These are phyloP conservation scores for Ensete glaucum DNA, from an alignment of 176 grass and related monocot genomes.

Conservation along the genomic window DNA sequence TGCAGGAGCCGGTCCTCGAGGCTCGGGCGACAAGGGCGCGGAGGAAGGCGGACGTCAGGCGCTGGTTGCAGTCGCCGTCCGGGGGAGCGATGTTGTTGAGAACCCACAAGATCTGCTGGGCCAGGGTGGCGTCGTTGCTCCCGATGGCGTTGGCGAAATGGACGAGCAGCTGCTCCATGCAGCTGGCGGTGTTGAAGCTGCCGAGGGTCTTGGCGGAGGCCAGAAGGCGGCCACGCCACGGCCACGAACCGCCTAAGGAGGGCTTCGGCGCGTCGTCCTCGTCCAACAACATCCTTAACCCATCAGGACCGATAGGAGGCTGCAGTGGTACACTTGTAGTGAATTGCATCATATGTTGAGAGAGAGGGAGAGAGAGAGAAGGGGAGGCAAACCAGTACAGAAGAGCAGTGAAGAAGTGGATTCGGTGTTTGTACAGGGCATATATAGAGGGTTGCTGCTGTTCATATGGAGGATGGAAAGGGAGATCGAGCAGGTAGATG, in stretches of 20 bases:
- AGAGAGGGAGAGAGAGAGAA: slow-evolving; percentile 16
- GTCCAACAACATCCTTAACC: slow-evolving; percentile 45
- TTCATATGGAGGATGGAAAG: slow-evolving; percentile 18
- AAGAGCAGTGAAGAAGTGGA: slow-evolving; percentile 38
- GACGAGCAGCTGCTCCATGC: slow-evolving; percentile 98
- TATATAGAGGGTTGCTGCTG: slow-evolving; percentile 69
- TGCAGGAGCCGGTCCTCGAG: slow-evolving; percentile 76
- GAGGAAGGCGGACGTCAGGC: slow-evolving; percentile 80
- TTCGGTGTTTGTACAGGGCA: slow-evolving; percentile 91
- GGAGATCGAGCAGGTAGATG: neutral
- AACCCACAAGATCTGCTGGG: slow-evolving; percentile 97
- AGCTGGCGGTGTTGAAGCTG: slow-evolving; percentile 54
- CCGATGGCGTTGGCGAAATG: slow-evolving; percentile 97
- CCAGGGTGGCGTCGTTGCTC: slow-evolving; percentile 86
- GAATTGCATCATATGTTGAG: slow-evolving; percentile 88
- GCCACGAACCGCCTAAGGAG: slow-evolving; percentile 24
- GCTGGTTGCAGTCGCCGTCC: slow-evolving; percentile 84
- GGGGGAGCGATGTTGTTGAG: slow-evolving; percentile 96
- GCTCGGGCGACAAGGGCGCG: slow-evolving; percentile 70
- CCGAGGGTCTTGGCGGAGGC: slow-evolving; percentile 51
- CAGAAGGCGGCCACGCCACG: slow-evolving; percentile 10
- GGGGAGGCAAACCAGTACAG: slow-evolving; percentile 28
- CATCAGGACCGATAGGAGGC: slow-evolving; percentile 39
- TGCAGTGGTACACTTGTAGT: slow-evolving; percentile 42
- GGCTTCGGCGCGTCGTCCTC: slow-evolving; percentile 25